phyloP scores from a whole-genome alignment of 306 rosid genomes.

The Corylus americana region DNA sequence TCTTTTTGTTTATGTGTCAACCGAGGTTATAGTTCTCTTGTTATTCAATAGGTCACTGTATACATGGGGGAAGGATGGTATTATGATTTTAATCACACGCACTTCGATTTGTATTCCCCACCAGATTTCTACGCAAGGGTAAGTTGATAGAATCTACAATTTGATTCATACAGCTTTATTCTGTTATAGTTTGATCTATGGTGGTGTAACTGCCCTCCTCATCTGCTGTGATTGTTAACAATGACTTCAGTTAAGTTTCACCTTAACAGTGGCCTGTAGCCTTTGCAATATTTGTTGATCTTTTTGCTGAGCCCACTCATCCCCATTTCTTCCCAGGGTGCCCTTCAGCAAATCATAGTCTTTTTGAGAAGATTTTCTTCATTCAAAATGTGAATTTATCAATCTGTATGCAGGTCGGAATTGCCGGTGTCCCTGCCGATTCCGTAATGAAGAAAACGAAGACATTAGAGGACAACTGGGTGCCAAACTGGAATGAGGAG shows the following conservation, averaged over 20 bases:
- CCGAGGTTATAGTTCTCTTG: slow-evolving; percentile 28
- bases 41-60: slow-evolving; percentile 66
- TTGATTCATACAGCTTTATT: background rate
- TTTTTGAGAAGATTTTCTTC: background rate
- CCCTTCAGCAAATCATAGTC: background rate
- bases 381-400: slow-evolving; percentile 4
- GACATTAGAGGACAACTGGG: slow-evolving; percentile 86
- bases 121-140: slow-evolving; percentile 98
- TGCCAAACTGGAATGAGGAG: slow-evolving; percentile 77
- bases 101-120: slow-evolving; percentile 90
- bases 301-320: background rate
- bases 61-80: slow-evolving; percentile 99
- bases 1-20: slow-evolving; percentile 17
- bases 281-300: background rate
- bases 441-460: slow-evolving; percentile 68
- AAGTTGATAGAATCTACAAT: slow-evolving; percentile 34
- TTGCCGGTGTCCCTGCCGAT: slow-evolving; percentile 90
- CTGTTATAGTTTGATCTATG: background rate
- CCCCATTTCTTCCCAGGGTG: background rate
- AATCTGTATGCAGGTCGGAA: slow-evolving; percentile 66
- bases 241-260: background rate
- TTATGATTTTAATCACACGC: slow-evolving; percentile 73
- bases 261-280: background rate
- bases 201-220: background rate
- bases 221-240: background rate